These are phyloP conservation scores for Taiozyma onychis DNA, from an alignment of 1,139 yeast species.

Conservation along the genomic window DNA sequence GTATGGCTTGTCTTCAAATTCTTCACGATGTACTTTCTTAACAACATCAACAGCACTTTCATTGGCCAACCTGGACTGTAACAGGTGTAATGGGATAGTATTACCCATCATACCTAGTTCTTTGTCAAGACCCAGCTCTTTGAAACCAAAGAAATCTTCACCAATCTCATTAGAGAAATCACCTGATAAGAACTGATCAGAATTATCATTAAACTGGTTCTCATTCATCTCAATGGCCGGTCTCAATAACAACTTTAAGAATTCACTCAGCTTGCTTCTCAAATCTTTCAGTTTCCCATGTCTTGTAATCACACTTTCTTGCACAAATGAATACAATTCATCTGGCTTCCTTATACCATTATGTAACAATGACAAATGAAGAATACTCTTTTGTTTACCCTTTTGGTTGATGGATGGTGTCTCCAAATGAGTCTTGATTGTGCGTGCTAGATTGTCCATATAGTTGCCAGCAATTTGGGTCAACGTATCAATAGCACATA, in stretches of 20 bases:
- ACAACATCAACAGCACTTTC: slow-evolving; percentile 40
- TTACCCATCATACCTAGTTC: slow-evolving; percentile 86
- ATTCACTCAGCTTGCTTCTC: slow-evolving; percentile 59
- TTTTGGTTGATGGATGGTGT: slow-evolving; percentile 45
- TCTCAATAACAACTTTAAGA: slow-evolving; percentile 73
- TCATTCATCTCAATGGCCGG: slow-evolving; percentile 83
- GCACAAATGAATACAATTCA: slow-evolving; percentile 66
- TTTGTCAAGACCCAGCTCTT: slow-evolving; percentile 86
- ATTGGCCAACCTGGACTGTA: slow-evolving; percentile 71
- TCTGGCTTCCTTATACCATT: slow-evolving; percentile 84
- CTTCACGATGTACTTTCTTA: slow-evolving; percentile 54
- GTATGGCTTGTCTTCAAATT: slow-evolving; percentile 48
- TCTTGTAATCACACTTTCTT: slow-evolving; percentile 68
- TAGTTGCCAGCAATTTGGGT: slow-evolving; percentile 83
- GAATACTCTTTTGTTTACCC: slow-evolving; percentile 39
- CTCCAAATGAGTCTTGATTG: slow-evolving; percentile 68
- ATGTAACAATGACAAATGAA: slow-evolving; percentile 64
- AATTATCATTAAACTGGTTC: slow-evolving; percentile 76
- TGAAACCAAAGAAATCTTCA: slow-evolving; percentile 95
- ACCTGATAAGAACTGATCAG: slow-evolving; percentile 92
- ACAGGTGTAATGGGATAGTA: slow-evolving; percentile 81
- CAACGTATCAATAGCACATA: slow-evolving; percentile 70
- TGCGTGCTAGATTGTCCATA: slow-evolving; percentile 64
- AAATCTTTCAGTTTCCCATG: slow-evolving; percentile 65
- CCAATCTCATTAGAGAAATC: slow-evolving; percentile 92